Base-by-base conservation (phyloP, 1,284 basidiomycete species). In the Leccinum solheimii region DNA sequence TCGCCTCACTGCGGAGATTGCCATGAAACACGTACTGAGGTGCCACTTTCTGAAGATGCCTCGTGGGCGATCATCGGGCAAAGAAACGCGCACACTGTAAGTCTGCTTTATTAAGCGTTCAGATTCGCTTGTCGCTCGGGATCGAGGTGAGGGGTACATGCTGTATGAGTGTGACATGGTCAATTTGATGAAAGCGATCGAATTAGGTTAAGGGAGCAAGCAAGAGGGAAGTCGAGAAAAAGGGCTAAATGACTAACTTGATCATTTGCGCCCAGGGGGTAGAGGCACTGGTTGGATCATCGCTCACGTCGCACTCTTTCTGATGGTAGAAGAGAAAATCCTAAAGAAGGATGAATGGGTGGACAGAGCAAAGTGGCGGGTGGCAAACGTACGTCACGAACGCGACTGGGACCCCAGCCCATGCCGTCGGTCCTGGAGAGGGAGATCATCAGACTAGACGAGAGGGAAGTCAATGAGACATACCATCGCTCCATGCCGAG, bases 281-380 rank as follows among this genome's bases (percentile, higher is more conserved):
- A 56, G 86, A 81, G 57, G 86, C 85, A 72, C 83, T 86, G 52
- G 82, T 75, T 54, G 83, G 80, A 72, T 87, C 85, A 68, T 90
- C 87, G 49, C 78, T 80, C 50, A 81, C 75, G 67, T 89, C 87
- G 64, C 83, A 83, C 68, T 91, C 88, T 68, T 90, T 88, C 72
- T 91, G 89, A 72, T 91, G 88, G 76, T 92, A 92, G 74, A 90
- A 92, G 21, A 92, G 77, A 72, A 92, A 92, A 75, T 91, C 90
- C 88, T 91, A 40, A 5, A 53, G 7, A 16, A 36, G 56, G 52
- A 14, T 73, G 72, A 58, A 62, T 60, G 59, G 26, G 16, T 40
- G 16, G 11, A 27, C n/a, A 8, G 38, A 13, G 45, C 2, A 21
- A 9, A 0, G 21, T 13, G 9, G 7, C 0, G n/a, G 51, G 3